Evolutionary conservation across 1,284 basidiomycete genomes (phyloP).

Genomic region (Chondrostereum purpureum): DNA sequence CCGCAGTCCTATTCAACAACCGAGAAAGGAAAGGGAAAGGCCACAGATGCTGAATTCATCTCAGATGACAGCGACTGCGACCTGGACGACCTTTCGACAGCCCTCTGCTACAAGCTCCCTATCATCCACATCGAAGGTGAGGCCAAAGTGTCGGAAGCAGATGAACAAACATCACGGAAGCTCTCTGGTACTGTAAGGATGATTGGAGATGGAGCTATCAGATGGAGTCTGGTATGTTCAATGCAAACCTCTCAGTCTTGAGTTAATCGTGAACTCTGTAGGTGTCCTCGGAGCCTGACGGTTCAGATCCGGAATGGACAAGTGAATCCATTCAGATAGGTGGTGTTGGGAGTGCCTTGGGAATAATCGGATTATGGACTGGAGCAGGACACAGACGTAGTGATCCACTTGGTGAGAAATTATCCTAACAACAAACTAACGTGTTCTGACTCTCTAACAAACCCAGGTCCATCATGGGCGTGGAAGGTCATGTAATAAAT

Average conservation of each 20-base stretch:
- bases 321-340: constrained; percentile 54
- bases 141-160: constrained; percentile 31
- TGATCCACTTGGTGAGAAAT: constrained; percentile 40
- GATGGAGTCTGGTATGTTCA: constrained; percentile 47
- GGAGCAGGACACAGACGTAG: constrained; percentile 41
- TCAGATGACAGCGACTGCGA: constrained; percentile 4
- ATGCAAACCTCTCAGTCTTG: neutral
- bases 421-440: neutral
- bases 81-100: constrained; percentile 17
- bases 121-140: constrained; percentile 45
- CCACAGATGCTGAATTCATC: constrained; percentile 13
- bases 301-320: constrained; percentile 36
- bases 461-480: constrained; percentile 54
- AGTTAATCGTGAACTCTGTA: constrained; percentile 7
- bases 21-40: constrained; percentile 11
- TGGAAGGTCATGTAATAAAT: constrained; percentile 38
- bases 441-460: too few relatives aligned
- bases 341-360: constrained; percentile 41
- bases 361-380: constrained; percentile 52
- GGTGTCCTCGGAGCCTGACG: constrained; percentile 21
- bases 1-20: neutral
- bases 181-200: constrained; percentile 43
- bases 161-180: constrained; percentile 21
- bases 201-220: constrained; percentile 41
- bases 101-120: constrained; percentile 31